Evolutionary conservation across 129 eudicot genomes (phyloP).

Genomic region (Arctium minus): DNA sequence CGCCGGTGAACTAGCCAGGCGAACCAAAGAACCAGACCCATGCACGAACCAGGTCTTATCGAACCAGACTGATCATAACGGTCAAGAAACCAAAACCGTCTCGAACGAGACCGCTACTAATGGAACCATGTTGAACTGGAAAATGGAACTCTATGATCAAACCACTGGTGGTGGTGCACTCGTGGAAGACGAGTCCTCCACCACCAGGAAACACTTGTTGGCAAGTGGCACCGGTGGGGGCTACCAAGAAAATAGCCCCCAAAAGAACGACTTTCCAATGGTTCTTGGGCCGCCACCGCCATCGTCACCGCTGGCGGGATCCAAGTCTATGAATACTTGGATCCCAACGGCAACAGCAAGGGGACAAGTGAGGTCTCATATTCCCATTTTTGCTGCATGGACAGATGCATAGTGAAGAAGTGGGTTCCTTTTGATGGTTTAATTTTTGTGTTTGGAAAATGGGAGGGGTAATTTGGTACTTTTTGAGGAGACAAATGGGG

Average conservation of each 20-base stretch:
- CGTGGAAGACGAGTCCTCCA: conserved; percentile 23
- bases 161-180: conserved; percentile 5
- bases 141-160: conserved; percentile 42
- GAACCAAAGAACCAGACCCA: conserved; percentile 40
- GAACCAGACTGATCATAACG: conserved; percentile 14
- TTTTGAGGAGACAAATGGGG: conserved; percentile 23
- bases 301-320: background rate
- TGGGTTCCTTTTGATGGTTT: background rate
- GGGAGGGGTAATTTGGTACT: conserved; percentile 18
- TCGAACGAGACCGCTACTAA: conserved; percentile 15
- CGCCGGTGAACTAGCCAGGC: conserved; percentile 65
- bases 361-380: conserved; percentile 49
- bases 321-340: conserved; percentile 43
- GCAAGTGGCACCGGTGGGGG: conserved; percentile 34
- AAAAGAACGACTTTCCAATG: conserved; percentile 38
- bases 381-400: conserved; percentile 85
- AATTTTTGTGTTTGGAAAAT: background rate
- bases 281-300: conserved; percentile 41
- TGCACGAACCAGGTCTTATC: background rate
- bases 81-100: conserved; percentile 11
- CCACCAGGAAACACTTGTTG: conserved; percentile 21
- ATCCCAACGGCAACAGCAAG: conserved; percentile 29
- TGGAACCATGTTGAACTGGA: conserved; percentile 38
- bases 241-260: conserved; percentile 61
- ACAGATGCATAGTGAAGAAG: conserved; percentile 40